phyloP scores from a whole-genome alignment of 1,284 basidiomycete species.

The Hypsizygus ulmarius region DNA sequence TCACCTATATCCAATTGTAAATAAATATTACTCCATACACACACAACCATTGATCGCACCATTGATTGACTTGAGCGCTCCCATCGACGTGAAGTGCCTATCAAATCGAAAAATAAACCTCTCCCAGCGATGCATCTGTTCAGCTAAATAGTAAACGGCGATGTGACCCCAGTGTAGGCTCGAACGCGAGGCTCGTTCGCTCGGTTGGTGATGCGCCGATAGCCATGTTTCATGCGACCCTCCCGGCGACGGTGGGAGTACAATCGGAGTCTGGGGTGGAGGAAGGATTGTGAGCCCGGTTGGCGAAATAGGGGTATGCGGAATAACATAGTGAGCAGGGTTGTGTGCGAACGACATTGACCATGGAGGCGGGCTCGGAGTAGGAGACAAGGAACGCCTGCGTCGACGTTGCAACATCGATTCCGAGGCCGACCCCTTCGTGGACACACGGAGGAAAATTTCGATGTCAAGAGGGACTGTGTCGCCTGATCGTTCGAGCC shows the following conservation, averaged over 20 bases:
- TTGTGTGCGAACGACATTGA: constrained; percentile 29
- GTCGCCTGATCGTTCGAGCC: constrained; percentile 73
- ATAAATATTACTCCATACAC: constrained; percentile 8
- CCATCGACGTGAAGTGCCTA: constrained; percentile 66
- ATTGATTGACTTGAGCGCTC: constrained; percentile 63
- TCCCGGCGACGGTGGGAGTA: constrained; percentile 33
- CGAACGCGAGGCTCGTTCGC: constrained; percentile 25
- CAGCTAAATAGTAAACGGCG: constrained; percentile 69
- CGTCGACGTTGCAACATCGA: constrained; percentile 25
- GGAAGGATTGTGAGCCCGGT: constrained; percentile 30
- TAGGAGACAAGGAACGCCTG: constrained; percentile 32
- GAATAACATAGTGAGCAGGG: constrained; percentile 39
- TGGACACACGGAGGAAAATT: constrained; percentile 60
- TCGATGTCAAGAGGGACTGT: constrained; percentile 72
- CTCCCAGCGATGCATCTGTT: constrained; percentile 77
- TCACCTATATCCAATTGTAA: constrained; percentile 42
- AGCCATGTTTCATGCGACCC: constrained; percentile 21
- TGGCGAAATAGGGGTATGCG: constrained; percentile 30
- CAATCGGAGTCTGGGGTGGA: constrained; percentile 32
- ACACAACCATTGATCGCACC: constrained; percentile 40
- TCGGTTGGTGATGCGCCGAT: constrained; percentile 14
- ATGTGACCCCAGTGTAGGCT: constrained; percentile 75
- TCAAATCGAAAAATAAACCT: constrained; percentile 76
- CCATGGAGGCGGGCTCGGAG: constrained; percentile 34
- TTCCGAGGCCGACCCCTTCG: constrained; percentile 22